These are phyloP conservation scores for Candida sonorensis DNA, from an alignment of 805 yeast species.

Conservation along the genomic window DNA sequence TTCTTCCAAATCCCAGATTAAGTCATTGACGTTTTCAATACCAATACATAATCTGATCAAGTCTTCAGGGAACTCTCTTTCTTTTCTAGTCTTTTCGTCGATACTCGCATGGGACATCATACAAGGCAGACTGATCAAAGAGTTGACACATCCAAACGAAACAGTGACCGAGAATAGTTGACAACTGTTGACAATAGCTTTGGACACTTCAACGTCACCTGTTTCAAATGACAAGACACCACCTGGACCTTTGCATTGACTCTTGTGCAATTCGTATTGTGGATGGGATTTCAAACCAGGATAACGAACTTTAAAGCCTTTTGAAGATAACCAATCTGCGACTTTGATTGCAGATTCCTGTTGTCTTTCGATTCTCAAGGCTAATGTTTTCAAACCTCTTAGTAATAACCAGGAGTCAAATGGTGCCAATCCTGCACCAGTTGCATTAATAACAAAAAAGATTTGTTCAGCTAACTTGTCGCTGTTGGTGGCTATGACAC, in stretches of 20 bases:
- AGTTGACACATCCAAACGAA: conserved; percentile 90
- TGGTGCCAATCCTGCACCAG: conserved; percentile 89
- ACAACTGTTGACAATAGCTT: conserved; percentile 67
- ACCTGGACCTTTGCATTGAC: conserved; percentile 79
- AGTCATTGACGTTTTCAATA: conserved; percentile 75
- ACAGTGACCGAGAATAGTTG: conserved; percentile 84
- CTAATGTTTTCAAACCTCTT: conserved; percentile 83
- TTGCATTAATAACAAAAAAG: conserved; percentile 75
- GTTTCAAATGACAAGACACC: conserved; percentile 89
- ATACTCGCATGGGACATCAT: conserved; percentile 97
- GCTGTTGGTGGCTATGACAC: conserved; percentile 69
- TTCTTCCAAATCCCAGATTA: conserved; percentile 69
- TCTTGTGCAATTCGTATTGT: conserved; percentile 69
- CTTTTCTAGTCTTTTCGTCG: conserved; percentile 78
- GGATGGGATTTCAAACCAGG: conserved; percentile 84
- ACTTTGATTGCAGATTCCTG: conserved; percentile 72
- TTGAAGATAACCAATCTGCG: conserved; percentile 62
- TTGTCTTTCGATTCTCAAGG: conserved; percentile 81
- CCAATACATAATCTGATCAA: conserved; percentile 87
- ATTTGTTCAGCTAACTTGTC: conserved; percentile 59
- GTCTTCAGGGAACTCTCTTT: conserved; percentile 89
- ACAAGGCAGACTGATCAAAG: conserved; percentile 90
- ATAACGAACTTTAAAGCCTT: conserved; percentile 74
- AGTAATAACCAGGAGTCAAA: conserved; percentile 87
- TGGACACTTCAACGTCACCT: conserved; percentile 59